Evolutionary conservation across 352 stramenopile genomes (phyloP), one percentile per base, ranked within the genome.

Genomic region (Hyaloperonospora brassicae): DNA sequence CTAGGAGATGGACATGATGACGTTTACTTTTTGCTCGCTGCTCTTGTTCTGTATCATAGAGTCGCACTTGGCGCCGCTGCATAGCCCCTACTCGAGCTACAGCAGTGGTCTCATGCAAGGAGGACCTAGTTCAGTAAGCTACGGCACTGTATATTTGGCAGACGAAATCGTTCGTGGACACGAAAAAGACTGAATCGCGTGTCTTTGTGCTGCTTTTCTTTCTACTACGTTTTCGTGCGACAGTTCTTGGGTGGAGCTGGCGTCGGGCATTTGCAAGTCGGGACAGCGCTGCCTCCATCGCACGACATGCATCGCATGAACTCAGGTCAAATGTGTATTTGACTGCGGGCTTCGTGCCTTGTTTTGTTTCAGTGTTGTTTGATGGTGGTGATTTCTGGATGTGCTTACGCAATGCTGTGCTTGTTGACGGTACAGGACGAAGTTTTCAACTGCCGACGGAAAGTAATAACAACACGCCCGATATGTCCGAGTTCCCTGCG

Each of bases 401-500:
- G 10, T 12, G 9, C 10, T 21, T 1, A 12, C 17, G 10, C 17
- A 58, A 17, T 57, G 10, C 46, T 35, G 36, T 5, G 10, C 9
- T 57, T 71, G 41, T 72, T 74, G 9, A 40, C 47, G n/a, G 9
- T 62, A 5, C 45, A 86, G 79, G 72, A 52, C 70, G 76, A 23
- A 72, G 49, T 55, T 80, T 86, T 25, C 76, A 75, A 34, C 13
- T 78, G 43, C 60, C 66, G 22, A 50, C 57, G 2, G 79, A 89
- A 45, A 86, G 27, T 31, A 31, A 7, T 31, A 31, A 75, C 55
- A 89, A 87, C 50, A 72, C 77, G 2, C 82, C 82, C 1, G 82
- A 93, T 59, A 87, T 93, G 76, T 90, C 82, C 2, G 82, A 93
- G 35, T 93, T 93, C 56, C 82, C 82, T 41, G 82, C 78, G 10